Base-by-base conservation (phyloP, 2,329 filamentous ascomycete species). In the Arachnomyces sp. region DNA sequence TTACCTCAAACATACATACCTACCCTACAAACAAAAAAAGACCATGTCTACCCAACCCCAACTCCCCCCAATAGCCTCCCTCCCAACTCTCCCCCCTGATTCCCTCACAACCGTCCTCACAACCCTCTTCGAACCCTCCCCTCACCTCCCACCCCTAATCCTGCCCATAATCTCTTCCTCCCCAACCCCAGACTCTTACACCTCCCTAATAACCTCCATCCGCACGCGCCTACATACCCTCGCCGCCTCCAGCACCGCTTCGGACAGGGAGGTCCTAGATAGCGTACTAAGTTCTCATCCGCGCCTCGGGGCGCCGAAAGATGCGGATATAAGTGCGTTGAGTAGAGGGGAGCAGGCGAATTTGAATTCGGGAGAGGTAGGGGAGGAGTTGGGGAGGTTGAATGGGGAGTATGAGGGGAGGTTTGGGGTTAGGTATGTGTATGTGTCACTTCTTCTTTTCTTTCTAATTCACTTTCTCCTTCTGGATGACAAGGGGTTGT, bases 361-460 rank as follows among this genome's bases (percentile, higher is more conserved):
- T 53, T 63, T 95, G 45, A 76, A 82, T 41, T 62, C 62, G 6
- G 73, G 68, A 0, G 68, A 68, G 11, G 65, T 61, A 11, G 28
- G 11, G 1, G 51, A 59, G 13, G 62, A 68, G 53, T 63, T 95
- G 45, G 71, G 67, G 5, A 57, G 55, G 21, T 62, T 95, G 52
- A 95, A 95, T 57, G 63, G 62, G 8, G 77, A 85, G 61, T 95
- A 95, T 57, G 89, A 95, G 61, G 68, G 67, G n/a, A 72, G 54
- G 41, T 95, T 90, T 60, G 86, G 87, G 0, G 86, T 95, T 57
- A 74, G 83, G 63, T 95, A 93, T 68, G 86, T 95, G 56, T 76
- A 65, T 38, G 65, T 57, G 15, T n/a, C 9, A 36, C 28, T 15
- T 33, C 12, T 14, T 12, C 11, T 32, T n/a, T 21, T 28, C 18